Percentiles rank a stretch among this genome's conserved stretches.
Evolutionary conservation across 2,329 filamentous ascomycete species (phyloP).

Genomic region (Microdochium bolleyi): DNA sequence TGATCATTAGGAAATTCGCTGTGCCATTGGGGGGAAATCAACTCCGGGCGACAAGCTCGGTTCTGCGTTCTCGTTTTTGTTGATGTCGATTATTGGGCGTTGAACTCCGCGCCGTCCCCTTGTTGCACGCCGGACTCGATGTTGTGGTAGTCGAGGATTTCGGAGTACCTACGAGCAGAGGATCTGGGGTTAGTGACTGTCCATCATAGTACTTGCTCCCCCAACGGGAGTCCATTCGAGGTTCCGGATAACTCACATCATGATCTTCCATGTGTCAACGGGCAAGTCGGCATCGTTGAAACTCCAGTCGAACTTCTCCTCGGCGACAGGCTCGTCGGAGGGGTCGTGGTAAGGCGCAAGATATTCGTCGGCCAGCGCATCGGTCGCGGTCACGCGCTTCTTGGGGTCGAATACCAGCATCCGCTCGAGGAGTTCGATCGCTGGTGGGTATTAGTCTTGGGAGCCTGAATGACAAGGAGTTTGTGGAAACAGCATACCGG

Average conservation of each 20-base stretch:
- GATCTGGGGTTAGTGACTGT: constrained; percentile 10
- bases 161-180: constrained; percentile 68
- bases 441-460: constrained; percentile 34
- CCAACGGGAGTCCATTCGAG: not conserved
- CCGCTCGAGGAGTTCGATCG: constrained; percentile 85
- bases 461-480: not conserved
- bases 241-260: constrained; percentile 66
- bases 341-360: constrained; percentile 95
- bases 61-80: not conserved
- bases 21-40: not conserved
- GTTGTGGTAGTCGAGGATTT: constrained; percentile 98
- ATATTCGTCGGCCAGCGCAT: constrained; percentile 86
- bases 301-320: constrained; percentile 99
- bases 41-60: not conserved
- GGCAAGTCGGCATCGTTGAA: constrained; percentile 98
- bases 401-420: constrained; percentile 99
- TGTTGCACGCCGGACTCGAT: constrained; percentile 51
- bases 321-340: constrained; percentile 87
- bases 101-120: not conserved
- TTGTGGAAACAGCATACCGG: constrained; percentile 45
- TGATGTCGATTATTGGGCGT: not conserved
- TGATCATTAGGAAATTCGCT: not conserved
- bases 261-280: constrained; percentile 99
- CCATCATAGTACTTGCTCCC: not conserved
- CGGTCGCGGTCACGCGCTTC: constrained; percentile 80